phyloP scores from a whole-genome alignment of 768 basidiomycete species.

The Mycena maculata region DNA sequence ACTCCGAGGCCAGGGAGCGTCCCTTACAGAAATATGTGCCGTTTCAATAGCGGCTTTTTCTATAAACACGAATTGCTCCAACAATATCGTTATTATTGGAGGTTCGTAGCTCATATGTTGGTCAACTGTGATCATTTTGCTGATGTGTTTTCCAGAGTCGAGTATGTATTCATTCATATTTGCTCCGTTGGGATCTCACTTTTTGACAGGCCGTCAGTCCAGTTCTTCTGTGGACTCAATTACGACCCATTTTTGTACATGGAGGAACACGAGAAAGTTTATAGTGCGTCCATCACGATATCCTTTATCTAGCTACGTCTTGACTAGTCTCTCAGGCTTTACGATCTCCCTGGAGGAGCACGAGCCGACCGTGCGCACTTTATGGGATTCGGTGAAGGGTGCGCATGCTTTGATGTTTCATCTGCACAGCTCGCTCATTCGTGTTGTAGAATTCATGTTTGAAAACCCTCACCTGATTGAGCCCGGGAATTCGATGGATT shows the following conservation, averaged over 20 bases:
- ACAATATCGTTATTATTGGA: conserved; percentile 88
- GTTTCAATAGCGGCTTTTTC: conserved; percentile 94
- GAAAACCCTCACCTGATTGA: conserved; percentile 71
- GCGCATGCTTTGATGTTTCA: conserved; percentile 17
- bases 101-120: conserved; percentile 43
- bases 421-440: background rate
- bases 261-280: conserved; percentile 69
- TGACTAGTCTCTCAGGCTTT: conserved; percentile 63
- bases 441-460: conserved; percentile 69
- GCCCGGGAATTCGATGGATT: conserved; percentile 75
- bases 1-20: background rate
- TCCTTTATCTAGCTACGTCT: background rate
- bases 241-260: conserved; percentile 87
- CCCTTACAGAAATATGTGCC: conserved; percentile 95
- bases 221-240: conserved; percentile 81
- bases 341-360: conserved; percentile 85
- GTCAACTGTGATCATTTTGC: too few species aligned
- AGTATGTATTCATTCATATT: conserved; percentile 59
- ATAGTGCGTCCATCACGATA: conserved; percentile 47
- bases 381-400: conserved; percentile 85
- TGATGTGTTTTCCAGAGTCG: conserved; percentile 69
- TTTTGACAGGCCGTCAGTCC: conserved; percentile 71
- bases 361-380: conserved; percentile 79
- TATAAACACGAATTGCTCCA: conserved; percentile 82
- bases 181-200: background rate